phyloP scores from a whole-genome alignment of 179 eudicot species.

The Silene vulgaris region DNA sequence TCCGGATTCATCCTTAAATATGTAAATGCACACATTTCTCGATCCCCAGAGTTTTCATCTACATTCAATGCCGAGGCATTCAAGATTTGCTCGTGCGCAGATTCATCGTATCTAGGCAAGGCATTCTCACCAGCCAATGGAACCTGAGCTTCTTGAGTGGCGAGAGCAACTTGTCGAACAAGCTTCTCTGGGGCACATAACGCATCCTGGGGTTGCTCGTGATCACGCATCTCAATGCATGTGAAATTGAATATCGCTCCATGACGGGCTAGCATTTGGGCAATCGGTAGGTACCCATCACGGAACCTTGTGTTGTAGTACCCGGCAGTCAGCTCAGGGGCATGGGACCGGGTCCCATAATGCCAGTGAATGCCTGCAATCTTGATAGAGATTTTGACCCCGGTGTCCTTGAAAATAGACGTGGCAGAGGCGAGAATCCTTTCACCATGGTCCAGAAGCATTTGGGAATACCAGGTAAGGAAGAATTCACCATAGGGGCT shows the following conservation, averaged over 20 bases:
- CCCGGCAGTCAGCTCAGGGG: conserved; percentile 96
- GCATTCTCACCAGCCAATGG: conserved; percentile 92
- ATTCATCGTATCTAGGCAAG: conserved; percentile 72
- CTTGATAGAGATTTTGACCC: conserved; percentile 78
- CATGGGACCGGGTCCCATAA: conserved; percentile 86
- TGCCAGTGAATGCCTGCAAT: conserved; percentile 98
- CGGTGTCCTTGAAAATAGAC: conserved; percentile 41
- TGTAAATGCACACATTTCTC: conserved; percentile 87
- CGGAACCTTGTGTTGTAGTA: conserved; percentile 83
- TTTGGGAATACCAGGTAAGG: conserved; percentile 90
- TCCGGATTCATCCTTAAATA: conserved; percentile 88
- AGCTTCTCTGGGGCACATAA: conserved; percentile 85
- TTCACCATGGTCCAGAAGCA: conserved; percentile 87
- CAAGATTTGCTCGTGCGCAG: conserved; percentile 73
- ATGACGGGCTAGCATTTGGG: conserved; percentile 76
- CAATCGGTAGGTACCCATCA: conserved; percentile 87
- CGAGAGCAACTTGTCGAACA: conserved; percentile 70
- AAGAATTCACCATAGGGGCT: conserved; percentile 77
- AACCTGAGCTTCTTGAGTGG: conserved; percentile 59
- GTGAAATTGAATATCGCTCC: conserved; percentile 87
- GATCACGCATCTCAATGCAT: conserved; percentile 91
- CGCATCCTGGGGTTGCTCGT: conserved; percentile 97
- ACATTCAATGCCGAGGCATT: conserved; percentile 43
- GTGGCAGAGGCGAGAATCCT: conserved; percentile 57
- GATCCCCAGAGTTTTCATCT: conserved; percentile 41